Evolutionary conservation across 768 basidiomycete species (phyloP).

Genomic region (Boletus reticuloceps): DNA sequence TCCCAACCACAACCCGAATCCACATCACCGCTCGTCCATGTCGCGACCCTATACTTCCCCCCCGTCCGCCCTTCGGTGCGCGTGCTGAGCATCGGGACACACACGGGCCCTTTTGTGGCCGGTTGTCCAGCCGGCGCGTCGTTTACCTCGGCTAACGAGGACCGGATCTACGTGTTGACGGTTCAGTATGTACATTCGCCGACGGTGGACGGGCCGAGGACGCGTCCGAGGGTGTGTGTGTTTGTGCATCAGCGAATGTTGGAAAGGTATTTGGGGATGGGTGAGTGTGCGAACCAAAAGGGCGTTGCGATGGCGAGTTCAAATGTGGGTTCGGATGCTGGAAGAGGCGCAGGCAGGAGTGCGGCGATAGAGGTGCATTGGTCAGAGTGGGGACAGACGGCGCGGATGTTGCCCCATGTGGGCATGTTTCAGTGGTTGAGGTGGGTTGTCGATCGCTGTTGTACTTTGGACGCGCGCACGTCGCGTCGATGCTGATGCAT

Average conservation of each 20-base stretch:
- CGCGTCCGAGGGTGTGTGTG: constrained; percentile 20
- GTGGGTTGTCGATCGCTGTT: constrained; percentile 18
- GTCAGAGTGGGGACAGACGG: constrained; percentile 38
- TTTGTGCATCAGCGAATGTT: constrained; percentile 35
- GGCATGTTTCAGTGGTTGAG: constrained; percentile 40
- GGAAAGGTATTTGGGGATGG: constrained; percentile 14
- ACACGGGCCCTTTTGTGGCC: constrained; percentile 35
- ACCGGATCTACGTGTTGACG: constrained; percentile 21
- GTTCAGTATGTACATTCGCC: constrained; percentile 20
- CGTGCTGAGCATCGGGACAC: constrained; percentile 24
- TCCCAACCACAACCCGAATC: background rate
- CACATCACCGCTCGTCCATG: constrained; percentile 12
- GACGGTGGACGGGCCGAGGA: background rate
- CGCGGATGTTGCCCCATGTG: constrained; percentile 32
- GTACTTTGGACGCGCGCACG: too few relatives aligned
- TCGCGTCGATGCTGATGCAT: background rate
- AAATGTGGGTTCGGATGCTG: too few relatives aligned
- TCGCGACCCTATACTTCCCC: constrained; percentile 18
- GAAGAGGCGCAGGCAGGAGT: too few relatives aligned
- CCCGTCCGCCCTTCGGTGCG: constrained; percentile 1
- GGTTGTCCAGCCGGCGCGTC: constrained; percentile 17
- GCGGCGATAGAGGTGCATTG: constrained; percentile 24
- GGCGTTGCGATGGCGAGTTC: background rate
- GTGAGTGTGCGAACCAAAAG: background rate
- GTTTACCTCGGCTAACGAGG: constrained; percentile 28